These are phyloP conservation scores for Colletotrichum magnum DNA, from an alignment of 2,329 filamentous ascomycete genomes.

Conservation along the genomic window DNA sequence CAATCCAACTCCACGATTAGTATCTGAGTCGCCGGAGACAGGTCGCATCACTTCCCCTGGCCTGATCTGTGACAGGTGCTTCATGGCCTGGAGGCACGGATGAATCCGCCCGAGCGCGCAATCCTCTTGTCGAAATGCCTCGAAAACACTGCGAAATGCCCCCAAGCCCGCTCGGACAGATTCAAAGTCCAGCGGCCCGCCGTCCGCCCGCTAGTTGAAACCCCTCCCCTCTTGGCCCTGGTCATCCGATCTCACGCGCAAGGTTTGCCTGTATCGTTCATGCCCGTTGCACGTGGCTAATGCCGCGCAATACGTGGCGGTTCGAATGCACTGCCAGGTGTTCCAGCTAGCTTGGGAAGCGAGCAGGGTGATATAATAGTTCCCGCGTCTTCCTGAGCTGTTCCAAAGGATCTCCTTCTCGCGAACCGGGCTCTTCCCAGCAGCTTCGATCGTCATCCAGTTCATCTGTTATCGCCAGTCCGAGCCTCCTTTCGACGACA, in stretches of 20 bases:
- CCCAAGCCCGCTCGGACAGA: slow-evolving; percentile 17
- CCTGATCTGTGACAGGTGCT: neutral
- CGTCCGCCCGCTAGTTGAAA: slow-evolving; percentile 6
- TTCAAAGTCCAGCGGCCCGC: slow-evolving; percentile 3
- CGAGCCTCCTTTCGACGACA: neutral
- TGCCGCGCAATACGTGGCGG: neutral
- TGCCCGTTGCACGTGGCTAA: neutral
- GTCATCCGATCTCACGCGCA: slow-evolving; percentile 13
- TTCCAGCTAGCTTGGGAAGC: neutral
- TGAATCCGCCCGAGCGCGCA: neutral
- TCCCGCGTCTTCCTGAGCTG: neutral
- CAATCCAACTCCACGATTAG: neutral
- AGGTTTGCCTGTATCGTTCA: neutral
- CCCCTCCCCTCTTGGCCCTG: neutral
- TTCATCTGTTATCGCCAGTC: neutral
- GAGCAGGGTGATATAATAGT: neutral
- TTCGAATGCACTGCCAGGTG: neutral
- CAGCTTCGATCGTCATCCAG: neutral
- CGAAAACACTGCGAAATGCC: neutral
- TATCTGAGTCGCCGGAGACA: neutral
- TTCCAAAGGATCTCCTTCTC: neutral
- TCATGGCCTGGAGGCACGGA: slow-evolving; percentile 14
- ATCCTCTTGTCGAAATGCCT: neutral
- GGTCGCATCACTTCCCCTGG: neutral
- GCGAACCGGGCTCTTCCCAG: neutral